Conservation (phyloP, 2,329 filamentous ascomycete species). For the Dactylellina haptotyla region DNA sequence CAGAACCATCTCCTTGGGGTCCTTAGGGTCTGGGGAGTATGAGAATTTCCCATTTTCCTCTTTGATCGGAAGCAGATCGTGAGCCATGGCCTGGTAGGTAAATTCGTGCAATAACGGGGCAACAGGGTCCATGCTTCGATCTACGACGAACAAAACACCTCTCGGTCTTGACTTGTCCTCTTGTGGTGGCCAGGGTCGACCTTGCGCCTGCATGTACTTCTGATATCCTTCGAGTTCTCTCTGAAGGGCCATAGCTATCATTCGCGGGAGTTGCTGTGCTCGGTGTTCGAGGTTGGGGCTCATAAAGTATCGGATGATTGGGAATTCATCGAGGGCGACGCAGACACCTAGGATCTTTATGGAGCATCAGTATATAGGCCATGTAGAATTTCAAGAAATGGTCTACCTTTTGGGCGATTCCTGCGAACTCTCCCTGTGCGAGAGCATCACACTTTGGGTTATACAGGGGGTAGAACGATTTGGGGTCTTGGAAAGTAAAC, state of each 20-base stretch:
- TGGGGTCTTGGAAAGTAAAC: conserved; percentile 90
- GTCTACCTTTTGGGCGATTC: conserved; percentile 83
- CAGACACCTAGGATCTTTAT: conserved; percentile 82
- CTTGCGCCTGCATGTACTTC: conserved; percentile 61
- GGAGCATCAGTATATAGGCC: conserved; percentile 6
- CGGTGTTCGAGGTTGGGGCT: conserved; percentile 77
- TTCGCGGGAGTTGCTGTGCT: conserved; percentile 84
- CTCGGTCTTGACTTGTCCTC: conserved; percentile 71
- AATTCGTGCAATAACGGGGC: conserved; percentile 93
- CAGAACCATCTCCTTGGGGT: conserved; percentile 89
- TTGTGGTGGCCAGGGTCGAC: conserved; percentile 29
- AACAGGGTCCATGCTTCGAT: conserved; percentile 90
- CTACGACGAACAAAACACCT: conserved; percentile 84
- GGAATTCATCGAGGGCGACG: conserved; percentile 91
- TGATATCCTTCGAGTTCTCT: conserved; percentile 90
- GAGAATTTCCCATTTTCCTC: conserved; percentile 84
- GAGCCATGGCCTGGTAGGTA: conserved; percentile 98
- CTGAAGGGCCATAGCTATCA: conserved; percentile 90
- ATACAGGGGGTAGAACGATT: conserved; percentile 92
- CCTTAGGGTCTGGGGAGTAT: conserved; percentile 76
- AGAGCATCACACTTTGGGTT: conserved; percentile 89
- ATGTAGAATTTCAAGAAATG: neutral
- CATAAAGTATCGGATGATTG: conserved; percentile 88
- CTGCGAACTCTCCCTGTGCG: conserved; percentile 83
- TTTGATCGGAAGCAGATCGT: conserved; percentile 87